These are phyloP conservation scores for Chalciporus piperatus DNA, from an alignment of 768 basidiomycete species.

Conservation along the genomic window DNA sequence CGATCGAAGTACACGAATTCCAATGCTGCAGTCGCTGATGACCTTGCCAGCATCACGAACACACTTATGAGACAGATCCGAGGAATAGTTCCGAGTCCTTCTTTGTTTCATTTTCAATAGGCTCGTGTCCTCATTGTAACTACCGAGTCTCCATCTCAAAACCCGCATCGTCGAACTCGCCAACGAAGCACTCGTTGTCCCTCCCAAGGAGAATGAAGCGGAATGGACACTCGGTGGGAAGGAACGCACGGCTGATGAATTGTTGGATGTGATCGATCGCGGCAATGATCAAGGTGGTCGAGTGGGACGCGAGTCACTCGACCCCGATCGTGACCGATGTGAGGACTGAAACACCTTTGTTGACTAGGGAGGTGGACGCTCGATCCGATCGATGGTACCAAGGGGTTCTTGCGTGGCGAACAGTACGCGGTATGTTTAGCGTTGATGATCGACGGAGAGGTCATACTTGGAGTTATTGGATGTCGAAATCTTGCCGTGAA, in stretches of 20 bases:
- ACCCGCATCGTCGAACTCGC: slow-evolving; percentile 78
- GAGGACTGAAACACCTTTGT: no score
- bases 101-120: no score
- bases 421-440: slow-evolving; percentile 94
- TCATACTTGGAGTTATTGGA: slow-evolving; percentile 83
- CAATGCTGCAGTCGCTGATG: no score
- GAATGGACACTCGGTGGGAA: slow-evolving; percentile 73
- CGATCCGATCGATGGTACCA: slow-evolving; percentile 91
- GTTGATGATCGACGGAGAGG: slow-evolving; percentile 72
- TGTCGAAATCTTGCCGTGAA: slow-evolving; percentile 86
- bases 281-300: slow-evolving; percentile 74
- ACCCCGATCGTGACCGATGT: background rate
- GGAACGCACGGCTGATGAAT: slow-evolving; percentile 48
- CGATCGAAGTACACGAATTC: no score
- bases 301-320: slow-evolving; percentile 57
- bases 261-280: slow-evolving; percentile 85
- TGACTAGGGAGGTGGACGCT: slow-evolving; percentile 90
- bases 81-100: no score
- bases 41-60: no score
- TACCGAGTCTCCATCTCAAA: no score
- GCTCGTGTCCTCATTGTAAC: no score
- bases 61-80: no score
- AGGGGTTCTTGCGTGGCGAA: slow-evolving; percentile 87
- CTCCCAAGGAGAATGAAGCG: slow-evolving; percentile 52
- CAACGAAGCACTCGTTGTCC: slow-evolving; percentile 67